Base-by-base conservation (phyloP, 768 basidiomycete genomes). In the Gymnopilus junonius region DNA sequence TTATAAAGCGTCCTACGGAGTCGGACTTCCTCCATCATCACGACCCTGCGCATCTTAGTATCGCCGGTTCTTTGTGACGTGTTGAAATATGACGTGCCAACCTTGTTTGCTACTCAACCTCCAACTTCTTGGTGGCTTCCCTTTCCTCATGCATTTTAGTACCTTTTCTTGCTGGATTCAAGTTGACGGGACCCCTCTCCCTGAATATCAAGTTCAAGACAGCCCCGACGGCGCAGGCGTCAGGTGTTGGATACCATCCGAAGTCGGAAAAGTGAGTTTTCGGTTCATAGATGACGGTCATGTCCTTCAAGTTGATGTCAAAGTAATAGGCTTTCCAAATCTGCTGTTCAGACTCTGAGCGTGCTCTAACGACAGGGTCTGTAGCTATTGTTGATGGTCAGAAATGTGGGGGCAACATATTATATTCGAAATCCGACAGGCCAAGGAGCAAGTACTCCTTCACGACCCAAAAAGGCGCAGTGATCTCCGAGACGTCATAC, bases 101-200 rank as follows among this genome's bases (percentile, higher is more conserved):
- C n/a, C n/a, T n/a, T n/a, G n/a, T n/a, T n/a, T n/a, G n/a, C n/a
- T n/a, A n/a, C n/a, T n/a, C n/a, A n/a, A n/a, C n/a, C n/a, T n/a
- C n/a, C n/a, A n/a, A n/a, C n/a, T 12, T 34, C 53, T 11, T n/a
- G 11, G 35, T 37, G 5, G 7, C n/a, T 31, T 31, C 5, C 17
- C 29, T 51, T n/a, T 20, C 6, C 20, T 32, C 15, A 55, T 55
- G 12, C 35, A 25, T 1, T 39, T 55, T 25, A 21, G 29, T 15
- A 40, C 35, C 8, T 40, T 55, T 17, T 55, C 54, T 6, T 55
- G 54, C 37, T 55, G 54, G 54, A 39, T 55, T 25, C 54, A 55
- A 39, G 54, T 55, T 21, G 54, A 55, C 10, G 54, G 54, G 25
- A 5, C 14, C 4, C 54, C 54, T n/a, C 39, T 55, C 15, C 35